Base-by-base conservation (phyloP, 768 basidiomycete genomes). In the Pisolithus microcarpus region DNA sequence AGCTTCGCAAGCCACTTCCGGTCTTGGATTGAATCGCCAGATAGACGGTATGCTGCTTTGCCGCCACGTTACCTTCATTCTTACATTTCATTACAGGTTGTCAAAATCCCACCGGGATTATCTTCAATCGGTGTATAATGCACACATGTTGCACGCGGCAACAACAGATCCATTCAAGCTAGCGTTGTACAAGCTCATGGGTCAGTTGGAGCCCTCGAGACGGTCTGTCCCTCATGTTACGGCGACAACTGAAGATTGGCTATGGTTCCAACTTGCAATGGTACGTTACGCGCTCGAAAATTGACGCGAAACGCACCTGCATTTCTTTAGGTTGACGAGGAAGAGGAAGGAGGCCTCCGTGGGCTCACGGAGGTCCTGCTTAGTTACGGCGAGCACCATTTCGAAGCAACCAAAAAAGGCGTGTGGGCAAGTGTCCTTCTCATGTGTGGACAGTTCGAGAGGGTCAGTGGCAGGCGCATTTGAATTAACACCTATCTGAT, bases 201-300 rank as follows among this genome's bases (percentile, higher is more conserved):
- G 92, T 40, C 88, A 88, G 59, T 78, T 95, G 48, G 96, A 99
- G 58, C 82, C 91, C 1, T 69, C 79, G 5, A 76, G 88, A 50
- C 78, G 92, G 44, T 86, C 81, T 59, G 84, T 94, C 2, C 78
- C 82, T 5, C 80, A 84, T 38, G 91, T 97, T 5, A 97, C 93
- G 0, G 79, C 79, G 9, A 94, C 93, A 1, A 93, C 91, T 2
- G 96, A 97, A 65, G 96, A 99, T 67, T 99, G 95, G 95, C 73
- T 97, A 34, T 99, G 95, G 95, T 85, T 94, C 74, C 94, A 99
- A 70, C 77, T 98, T 13, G 77, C 85, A 1, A 87, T 97, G 81
- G 88, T 83, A 44, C 28, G 71, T 56, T 7, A 5, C 13, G 36
- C 50, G 34, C 39, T 23, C 6, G 16, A 0, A 26, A 37, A 50